Percentiles rank a stretch among this genome's conserved stretches.
Evolutionary conservation across 495 filamentous ascomycete genomes (phyloP).

Genomic region (Xylaria intraflava): DNA sequence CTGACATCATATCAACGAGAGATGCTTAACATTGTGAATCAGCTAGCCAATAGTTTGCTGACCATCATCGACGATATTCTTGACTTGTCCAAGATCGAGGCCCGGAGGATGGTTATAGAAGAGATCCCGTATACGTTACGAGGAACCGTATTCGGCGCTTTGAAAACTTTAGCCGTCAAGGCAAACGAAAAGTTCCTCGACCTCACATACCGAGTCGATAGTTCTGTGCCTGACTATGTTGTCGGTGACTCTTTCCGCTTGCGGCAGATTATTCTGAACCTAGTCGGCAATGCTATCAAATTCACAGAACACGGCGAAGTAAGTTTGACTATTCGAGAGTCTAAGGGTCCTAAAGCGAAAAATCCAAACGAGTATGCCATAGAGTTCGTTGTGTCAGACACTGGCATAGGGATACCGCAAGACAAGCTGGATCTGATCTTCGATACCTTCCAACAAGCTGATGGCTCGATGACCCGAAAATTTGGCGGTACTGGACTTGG

Average conservation of each 20-base stretch:
- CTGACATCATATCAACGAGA: conserved; percentile 91
- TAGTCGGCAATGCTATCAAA: conserved; percentile 82
- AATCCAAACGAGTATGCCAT: conserved; percentile 78
- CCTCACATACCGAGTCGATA: conserved; percentile 89
- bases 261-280: conserved; percentile 85
- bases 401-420: conserved; percentile 91
- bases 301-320: conserved; percentile 98
- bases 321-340: conserved; percentile 82
- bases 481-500: conserved; percentile 96
- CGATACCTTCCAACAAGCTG: conserved; percentile 98
- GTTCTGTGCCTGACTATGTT: conserved; percentile 91
- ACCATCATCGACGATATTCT: conserved; percentile 99
- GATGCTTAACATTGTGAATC: conserved; percentile 98
- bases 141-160: conserved; percentile 92
- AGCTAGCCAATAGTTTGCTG: conserved; percentile 90
- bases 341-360: conserved; percentile 51
- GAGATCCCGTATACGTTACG: conserved; percentile 94
- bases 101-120: conserved; percentile 98
- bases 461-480: conserved; percentile 93
- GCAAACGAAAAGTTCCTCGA: conserved; percentile 97
- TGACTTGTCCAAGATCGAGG: conserved; percentile 99
- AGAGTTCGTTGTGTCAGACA: conserved; percentile 95
- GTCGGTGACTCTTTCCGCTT: conserved; percentile 96
- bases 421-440: conserved; percentile 98
- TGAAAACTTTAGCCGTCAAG: conserved; percentile 93